Conservation (phyloP, 108 stramenopile genomes). For the Nitzschia palea region DNA sequence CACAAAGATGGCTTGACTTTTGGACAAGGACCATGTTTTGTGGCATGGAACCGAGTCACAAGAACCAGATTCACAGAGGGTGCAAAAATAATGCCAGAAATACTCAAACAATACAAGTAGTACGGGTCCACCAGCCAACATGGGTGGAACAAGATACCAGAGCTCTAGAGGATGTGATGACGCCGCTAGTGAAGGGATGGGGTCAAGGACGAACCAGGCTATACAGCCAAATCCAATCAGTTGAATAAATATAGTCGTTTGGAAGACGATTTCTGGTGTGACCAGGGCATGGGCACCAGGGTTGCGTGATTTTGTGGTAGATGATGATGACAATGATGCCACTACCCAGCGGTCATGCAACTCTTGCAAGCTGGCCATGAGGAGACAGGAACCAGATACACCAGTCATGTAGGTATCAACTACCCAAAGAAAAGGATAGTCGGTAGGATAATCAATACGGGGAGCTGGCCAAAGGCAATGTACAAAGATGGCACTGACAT, state of each 20-base stretch:
- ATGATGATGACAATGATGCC: not conserved
- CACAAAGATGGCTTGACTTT: not conserved
- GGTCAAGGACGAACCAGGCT: not conserved
- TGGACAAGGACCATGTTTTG: not conserved
- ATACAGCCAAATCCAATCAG: not conserved
- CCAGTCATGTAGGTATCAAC: conserved; percentile 22
- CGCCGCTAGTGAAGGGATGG: not conserved
- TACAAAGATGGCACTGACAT: conserved; percentile 2
- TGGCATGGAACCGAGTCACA: too few species aligned
- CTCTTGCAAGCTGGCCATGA: not conserved
- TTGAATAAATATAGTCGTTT: too few species aligned
- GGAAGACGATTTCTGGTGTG: too few species aligned
- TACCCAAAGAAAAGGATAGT: conserved; percentile 6
- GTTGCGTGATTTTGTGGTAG: too few species aligned
- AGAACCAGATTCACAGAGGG: too few species aligned
- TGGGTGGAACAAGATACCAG: conserved; percentile 8
- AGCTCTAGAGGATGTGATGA: conserved; percentile 1
- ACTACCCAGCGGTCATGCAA: not conserved
- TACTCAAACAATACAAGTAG: conserved; percentile 1
- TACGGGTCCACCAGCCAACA: not conserved
- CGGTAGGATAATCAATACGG: not conserved
- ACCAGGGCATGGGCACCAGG: too few species aligned
- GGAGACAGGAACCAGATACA: not conserved
- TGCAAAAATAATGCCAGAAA: not conserved
- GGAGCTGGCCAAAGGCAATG: conserved; percentile 14